A percentile compares a stretch with the other conserved stretches of the same genome.
Evolutionary conservation across 805 yeast genomes (phyloP).

Genomic region (Lipomyces spencermartinsiae): DNA sequence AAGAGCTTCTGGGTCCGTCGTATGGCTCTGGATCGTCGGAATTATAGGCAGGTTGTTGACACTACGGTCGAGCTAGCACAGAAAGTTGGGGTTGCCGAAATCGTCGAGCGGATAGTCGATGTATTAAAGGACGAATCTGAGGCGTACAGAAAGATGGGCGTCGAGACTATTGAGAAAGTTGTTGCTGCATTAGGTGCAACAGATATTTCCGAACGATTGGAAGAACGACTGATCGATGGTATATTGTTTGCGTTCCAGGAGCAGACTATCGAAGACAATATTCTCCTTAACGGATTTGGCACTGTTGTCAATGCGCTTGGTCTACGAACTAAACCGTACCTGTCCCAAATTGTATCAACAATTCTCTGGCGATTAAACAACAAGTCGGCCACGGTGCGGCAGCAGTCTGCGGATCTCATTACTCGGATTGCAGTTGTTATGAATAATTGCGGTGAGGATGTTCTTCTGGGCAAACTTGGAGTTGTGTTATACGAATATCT

Average conservation of each 20-base stretch:
- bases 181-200: constrained; percentile 58
- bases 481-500: constrained; percentile 84
- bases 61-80: constrained; percentile 72
- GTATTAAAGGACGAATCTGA: constrained; percentile 84
- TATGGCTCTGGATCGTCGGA: constrained; percentile 60
- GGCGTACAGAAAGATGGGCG: constrained; percentile 76
- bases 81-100: constrained; percentile 67
- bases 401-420: constrained; percentile 83
- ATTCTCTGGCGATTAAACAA: constrained; percentile 75
- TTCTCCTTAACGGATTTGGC: constrained; percentile 68
- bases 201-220: constrained; percentile 68
- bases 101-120: constrained; percentile 62
- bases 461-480: constrained; percentile 68
- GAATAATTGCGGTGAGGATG: constrained; percentile 66
- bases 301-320: constrained; percentile 68
- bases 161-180: constrained; percentile 68
- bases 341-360: constrained; percentile 74
- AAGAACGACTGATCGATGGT: constrained; percentile 77
- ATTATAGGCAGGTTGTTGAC: constrained; percentile 67
- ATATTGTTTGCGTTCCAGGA: constrained; percentile 80
- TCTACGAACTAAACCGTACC: constrained; percentile 67
- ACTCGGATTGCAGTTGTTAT: constrained; percentile 70
- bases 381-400: constrained; percentile 72
- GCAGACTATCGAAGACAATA: constrained; percentile 63
- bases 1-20: constrained; percentile 82